phyloP scores from a whole-genome alignment of 139 green algal species.

The Marvania coccoides region DNA sequence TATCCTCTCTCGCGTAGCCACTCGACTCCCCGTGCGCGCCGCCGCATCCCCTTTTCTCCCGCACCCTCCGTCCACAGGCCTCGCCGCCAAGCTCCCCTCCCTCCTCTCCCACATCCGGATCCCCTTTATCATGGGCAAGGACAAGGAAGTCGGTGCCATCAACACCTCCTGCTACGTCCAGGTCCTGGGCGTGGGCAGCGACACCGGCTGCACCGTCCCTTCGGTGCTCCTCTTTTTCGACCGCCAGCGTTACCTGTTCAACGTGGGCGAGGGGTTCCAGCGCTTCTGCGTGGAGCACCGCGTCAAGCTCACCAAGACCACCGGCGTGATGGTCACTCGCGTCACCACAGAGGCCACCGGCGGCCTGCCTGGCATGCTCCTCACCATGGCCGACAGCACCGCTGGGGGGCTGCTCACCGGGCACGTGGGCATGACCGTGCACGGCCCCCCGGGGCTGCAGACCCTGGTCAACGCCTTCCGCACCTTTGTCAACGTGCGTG shows the following conservation, averaged over 20 bases:
- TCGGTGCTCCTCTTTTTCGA: constrained; percentile 90
- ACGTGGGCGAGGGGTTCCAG: constrained; percentile 91
- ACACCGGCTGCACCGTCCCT: constrained; percentile 61
- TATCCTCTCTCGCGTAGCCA: not conserved
- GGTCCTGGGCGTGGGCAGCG: constrained; percentile 44
- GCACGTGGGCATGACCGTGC: constrained; percentile 14
- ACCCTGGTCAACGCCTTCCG: constrained; percentile 35
- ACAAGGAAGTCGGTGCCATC: not conserved
- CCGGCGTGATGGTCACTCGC: constrained; percentile 54
- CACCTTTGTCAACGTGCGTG: constrained; percentile 34
- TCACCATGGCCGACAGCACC: constrained; percentile 42
- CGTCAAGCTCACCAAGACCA: constrained; percentile 60
- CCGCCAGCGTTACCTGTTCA: constrained; percentile 85
- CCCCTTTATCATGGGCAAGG: constrained; percentile 12
- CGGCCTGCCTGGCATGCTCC: constrained; percentile 76
- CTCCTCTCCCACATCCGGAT: not conserved
- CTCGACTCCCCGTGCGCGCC: too few species aligned
- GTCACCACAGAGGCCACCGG: constrained; percentile 59
- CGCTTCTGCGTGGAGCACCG: constrained; percentile 77
- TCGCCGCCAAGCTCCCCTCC: not conserved
- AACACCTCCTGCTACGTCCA: constrained; percentile 40
- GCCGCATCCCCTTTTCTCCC: not conserved
- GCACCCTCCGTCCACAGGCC: not conserved
- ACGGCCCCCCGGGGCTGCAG: constrained; percentile 18
- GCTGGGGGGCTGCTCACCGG: constrained; percentile 18